Percentiles rank a stretch among this genome's conserved stretches.
Evolutionary conservation across 352 stramenopile species (phyloP).

Genomic region (Pythium dissimile): DNA sequence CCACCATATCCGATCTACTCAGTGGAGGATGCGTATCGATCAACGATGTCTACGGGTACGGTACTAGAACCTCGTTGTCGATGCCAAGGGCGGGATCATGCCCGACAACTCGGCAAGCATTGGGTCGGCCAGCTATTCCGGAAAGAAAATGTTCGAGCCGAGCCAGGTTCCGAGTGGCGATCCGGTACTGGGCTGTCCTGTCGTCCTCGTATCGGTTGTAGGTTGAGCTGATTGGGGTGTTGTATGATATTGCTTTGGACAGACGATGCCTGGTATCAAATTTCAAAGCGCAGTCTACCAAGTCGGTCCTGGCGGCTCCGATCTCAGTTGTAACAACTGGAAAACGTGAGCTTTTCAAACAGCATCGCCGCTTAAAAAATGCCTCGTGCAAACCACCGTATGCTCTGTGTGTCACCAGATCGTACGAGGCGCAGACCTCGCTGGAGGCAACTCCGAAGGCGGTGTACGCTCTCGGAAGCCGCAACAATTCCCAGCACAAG

Average conservation of each 20-base stretch:
- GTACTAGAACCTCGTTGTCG: conserved; percentile 47
- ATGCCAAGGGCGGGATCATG: conserved; percentile 58
- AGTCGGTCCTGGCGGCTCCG: conserved; percentile 44
- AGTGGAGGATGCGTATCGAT: no score
- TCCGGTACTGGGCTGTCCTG: conserved; percentile 17
- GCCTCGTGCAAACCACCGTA: neutral
- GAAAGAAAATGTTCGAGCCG: conserved; percentile 60
- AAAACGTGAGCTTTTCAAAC: conserved; percentile 49
- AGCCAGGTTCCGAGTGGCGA: conserved; percentile 35
- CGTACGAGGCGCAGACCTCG: conserved; percentile 54
- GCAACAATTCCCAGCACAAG: conserved; percentile 59
- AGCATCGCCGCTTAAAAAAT: neutral
- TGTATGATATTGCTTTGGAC: neutral
- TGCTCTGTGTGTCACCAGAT: conserved; percentile 24
- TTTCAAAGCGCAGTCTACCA: conserved; percentile 74
- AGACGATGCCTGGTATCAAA: conserved; percentile 45
- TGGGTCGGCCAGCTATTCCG: conserved; percentile 18
- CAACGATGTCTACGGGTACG: no score
- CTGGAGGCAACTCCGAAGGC: conserved; percentile 50
- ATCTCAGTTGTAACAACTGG: conserved; percentile 48
- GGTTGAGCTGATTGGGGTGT: no score
- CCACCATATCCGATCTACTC: no score
- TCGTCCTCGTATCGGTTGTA: no score
- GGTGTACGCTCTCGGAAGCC: conserved; percentile 37
- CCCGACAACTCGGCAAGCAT: conserved; percentile 24